These are phyloP conservation scores for Paraphysoderma sedebokerense DNA, from an alignment of 371 early-diverging fungal genomes.

Conservation along the genomic window DNA sequence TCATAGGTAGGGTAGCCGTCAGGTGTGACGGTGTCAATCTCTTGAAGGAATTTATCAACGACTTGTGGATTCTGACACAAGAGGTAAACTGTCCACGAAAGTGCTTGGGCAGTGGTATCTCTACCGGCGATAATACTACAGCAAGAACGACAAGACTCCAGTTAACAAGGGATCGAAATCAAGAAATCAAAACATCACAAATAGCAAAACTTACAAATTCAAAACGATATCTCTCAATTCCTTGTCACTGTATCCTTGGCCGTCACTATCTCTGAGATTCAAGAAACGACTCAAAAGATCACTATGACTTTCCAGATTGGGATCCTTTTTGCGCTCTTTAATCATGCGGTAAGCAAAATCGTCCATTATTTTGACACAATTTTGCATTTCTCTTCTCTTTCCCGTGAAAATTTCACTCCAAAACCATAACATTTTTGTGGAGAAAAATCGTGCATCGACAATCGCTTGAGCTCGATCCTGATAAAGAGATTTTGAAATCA, in stretches of 20 bases:
- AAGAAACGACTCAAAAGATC: conserved; percentile 21
- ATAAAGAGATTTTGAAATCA: too few species aligned
- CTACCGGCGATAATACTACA: conserved; percentile 24
- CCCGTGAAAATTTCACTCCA: conserved; percentile 12
- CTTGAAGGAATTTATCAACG: conserved; percentile 21
- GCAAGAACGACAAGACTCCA: background rate
- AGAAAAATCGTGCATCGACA: conserved; percentile 7
- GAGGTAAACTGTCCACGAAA: conserved; percentile 43
- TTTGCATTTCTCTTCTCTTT: conserved; percentile 2
- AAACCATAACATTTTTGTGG: conserved; percentile 5
- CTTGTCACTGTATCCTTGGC: conserved; percentile 14
- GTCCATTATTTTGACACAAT: conserved; percentile 9
- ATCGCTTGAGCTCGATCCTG: conserved; percentile 9
- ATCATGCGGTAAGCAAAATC: conserved; percentile 27
- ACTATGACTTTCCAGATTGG: conserved; percentile 3
- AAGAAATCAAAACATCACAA: background rate
- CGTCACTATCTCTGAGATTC: conserved; percentile 15
- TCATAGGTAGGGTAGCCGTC: conserved; percentile 18
- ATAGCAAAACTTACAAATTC: conserved; percentile 13
- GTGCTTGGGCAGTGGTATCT: conserved; percentile 52
- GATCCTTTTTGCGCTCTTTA: conserved; percentile 10
- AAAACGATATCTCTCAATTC: conserved; percentile 31
- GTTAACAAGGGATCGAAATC: background rate
- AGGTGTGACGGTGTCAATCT: conserved; percentile 18
- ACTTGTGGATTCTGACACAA: conserved; percentile 23